Percentiles rank a stretch among this genome's conserved stretches.
Conservation (phyloP, 768 basidiomycete genomes). For the Boletales sp. region DNA sequence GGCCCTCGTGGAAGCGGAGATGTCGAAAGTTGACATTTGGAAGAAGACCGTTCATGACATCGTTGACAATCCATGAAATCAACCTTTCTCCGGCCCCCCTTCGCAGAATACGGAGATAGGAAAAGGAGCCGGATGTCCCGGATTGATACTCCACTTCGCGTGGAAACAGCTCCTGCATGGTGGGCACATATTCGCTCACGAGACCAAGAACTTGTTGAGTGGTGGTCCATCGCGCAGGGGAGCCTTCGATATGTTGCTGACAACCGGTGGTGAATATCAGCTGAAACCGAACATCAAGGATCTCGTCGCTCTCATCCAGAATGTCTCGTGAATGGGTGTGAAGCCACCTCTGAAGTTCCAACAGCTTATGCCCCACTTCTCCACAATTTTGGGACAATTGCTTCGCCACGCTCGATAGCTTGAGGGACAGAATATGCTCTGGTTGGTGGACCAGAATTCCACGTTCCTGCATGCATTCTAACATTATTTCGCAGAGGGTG, state of each 20-base stretch:
- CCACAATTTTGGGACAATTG: slow-evolving; percentile 15
- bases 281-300: slow-evolving; percentile 41
- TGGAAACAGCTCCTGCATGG: background rate
- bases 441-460: slow-evolving; percentile 47
- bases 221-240: slow-evolving; percentile 41
- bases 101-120: slow-evolving; percentile 11
- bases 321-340: slow-evolving; percentile 15
- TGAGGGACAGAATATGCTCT: slow-evolving; percentile 49
- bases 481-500: slow-evolving; percentile 28
- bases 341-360: slow-evolving; percentile 21
- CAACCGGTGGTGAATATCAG: slow-evolving; percentile 44
- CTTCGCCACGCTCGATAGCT: slow-evolving; percentile 39
- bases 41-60: slow-evolving; percentile 7
- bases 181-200: slow-evolving; percentile 8
- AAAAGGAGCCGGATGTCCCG: slow-evolving; percentile 6
- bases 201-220: slow-evolving; percentile 30
- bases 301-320: slow-evolving; percentile 22
- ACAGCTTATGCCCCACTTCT: slow-evolving; percentile 14
- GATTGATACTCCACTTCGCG: slow-evolving; percentile 8
- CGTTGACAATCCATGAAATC: slow-evolving; percentile 5
- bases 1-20: background rate
- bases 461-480: slow-evolving; percentile 32
- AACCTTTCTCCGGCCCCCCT: slow-evolving; percentile 3
- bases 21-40: slow-evolving; percentile 4
- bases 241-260: slow-evolving; percentile 35